Percentiles rank a stretch among this genome's conserved stretches.
Conservation (phyloP, 139 green algal species). For the Haematococcus lacustris region DNA sequence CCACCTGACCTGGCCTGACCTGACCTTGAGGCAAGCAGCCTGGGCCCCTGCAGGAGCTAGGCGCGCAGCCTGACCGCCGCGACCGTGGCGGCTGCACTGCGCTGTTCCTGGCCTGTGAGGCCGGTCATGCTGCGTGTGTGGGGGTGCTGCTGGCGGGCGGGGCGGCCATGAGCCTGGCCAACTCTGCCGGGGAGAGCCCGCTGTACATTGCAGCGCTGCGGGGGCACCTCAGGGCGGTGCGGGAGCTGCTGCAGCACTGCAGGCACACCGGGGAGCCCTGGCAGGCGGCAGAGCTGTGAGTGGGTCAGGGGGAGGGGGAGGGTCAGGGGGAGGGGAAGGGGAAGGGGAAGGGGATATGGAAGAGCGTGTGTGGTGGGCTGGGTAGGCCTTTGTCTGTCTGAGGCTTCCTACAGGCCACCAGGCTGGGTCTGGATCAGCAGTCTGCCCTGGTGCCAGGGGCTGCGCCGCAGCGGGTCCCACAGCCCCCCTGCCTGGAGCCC, state of each 20-base stretch:
- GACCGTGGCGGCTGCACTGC: conserved; percentile 58
- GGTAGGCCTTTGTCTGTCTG: too few relatives aligned
- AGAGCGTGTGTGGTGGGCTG: too few relatives aligned
- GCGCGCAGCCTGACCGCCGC: conserved; percentile 29
- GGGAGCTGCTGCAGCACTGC: conserved; percentile 54
- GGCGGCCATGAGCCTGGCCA: conserved; percentile 30
- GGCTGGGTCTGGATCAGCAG: too few relatives aligned
- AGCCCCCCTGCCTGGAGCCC: too few relatives aligned
- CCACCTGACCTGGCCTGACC: too few relatives aligned
- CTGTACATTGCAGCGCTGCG: conserved; percentile 84
- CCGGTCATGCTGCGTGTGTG: conserved; percentile 29
- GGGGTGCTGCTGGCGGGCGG: conserved; percentile 49
- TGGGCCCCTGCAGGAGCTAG: too few relatives aligned
- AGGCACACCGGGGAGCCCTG: conserved; percentile 41
- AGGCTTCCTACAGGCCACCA: too few relatives aligned
- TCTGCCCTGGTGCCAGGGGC: too few relatives aligned
- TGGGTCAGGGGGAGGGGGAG: conserved; percentile 1
- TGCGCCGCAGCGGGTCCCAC: too few relatives aligned
- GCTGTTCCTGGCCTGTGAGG: conserved; percentile 60
- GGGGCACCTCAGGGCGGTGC: conserved; percentile 57
- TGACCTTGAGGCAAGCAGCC: too few relatives aligned
- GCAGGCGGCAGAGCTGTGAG: conserved; percentile 38
- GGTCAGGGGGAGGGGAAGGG: too few relatives aligned
- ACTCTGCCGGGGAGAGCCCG: conserved; percentile 61
- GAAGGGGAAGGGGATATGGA: too few relatives aligned